Evolutionary conservation across 1,284 basidiomycete species (phyloP), one percentile per base, ranked within the genome.

Genomic region (Mycosarcoma maydis): DNA sequence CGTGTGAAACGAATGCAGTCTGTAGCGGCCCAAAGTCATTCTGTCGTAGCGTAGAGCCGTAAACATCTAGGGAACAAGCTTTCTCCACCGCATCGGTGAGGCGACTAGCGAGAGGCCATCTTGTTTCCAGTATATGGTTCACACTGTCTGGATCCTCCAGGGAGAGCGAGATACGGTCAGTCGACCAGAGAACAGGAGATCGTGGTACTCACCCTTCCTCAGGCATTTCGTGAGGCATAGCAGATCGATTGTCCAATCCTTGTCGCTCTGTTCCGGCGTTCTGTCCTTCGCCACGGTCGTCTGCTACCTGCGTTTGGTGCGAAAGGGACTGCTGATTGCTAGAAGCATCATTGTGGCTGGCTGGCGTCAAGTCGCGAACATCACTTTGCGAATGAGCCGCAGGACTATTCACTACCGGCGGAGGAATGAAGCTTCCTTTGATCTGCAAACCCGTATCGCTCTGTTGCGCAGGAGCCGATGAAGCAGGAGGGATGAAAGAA

Each of bases 151-250:
- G n/a, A n/a, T n/a, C n/a, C n/a, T n/a, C n/a, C n/a, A n/a, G n/a
- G n/a, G n/a, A n/a, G n/a, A 1, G n/a, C 16, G 30, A 7, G 16
- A 14, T 16, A 19, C 17, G 30, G 47, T 57, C 27, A 56, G 46
- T 27, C 19, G 20, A n/a, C n/a, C 32, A 34, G 24, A 14, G 22
- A 24, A 3, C 2, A 11, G 33, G 8, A 37, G 10, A 22, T 19
- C 16, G 19, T 19, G 36, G 26, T 53, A 87, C 94, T 93, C 88
- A 96, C 94, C 94, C 94, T 91, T 96, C 94, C 80, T 97, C 94
- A 83, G 94, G 94, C 92, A 94, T 95, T 83, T 97, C 94, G 47
- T 91, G 92, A 13, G 93, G 92, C 52, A 91, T 87, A 23, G 94
- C 86, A 19, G 87, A 88, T 46, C 90, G 87, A 73, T 59, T 44